phyloP scores from a whole-genome alignment of 2,329 filamentous ascomycete species.

The Colletotrichum sp. region DNA sequence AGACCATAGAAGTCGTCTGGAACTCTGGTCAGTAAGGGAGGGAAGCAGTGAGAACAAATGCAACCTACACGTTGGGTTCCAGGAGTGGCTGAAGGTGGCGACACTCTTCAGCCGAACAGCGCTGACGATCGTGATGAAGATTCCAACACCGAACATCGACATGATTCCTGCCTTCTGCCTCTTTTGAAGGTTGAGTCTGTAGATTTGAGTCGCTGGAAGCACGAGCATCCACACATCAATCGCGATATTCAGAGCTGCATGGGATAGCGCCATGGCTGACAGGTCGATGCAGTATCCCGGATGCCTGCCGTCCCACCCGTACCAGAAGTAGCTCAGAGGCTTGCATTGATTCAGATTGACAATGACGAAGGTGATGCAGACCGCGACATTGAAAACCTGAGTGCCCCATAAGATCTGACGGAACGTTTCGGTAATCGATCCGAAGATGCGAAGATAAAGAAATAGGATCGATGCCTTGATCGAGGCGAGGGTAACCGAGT shows the following conservation, averaged over 20 bases:
- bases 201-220: constrained; percentile 4
- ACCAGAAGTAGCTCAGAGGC: constrained; percentile 14
- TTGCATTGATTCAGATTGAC: constrained; percentile 34
- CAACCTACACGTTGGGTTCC: constrained; percentile 18
- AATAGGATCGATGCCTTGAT: constrained; percentile 40
- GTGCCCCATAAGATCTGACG: constrained; percentile 26
- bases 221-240: constrained; percentile 12
- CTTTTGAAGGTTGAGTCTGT: constrained; percentile 12
- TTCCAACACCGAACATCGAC: constrained; percentile 13
- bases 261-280: constrained; percentile 1
- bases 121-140: constrained; percentile 12
- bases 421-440: constrained; percentile 29
- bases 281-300: constrained; percentile 1
- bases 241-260: constrained; percentile 1
- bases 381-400: neutral
- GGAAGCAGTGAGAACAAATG: constrained; percentile 41
- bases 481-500: constrained; percentile 38
- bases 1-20: constrained; percentile 26
- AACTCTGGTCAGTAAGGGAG: constrained; percentile 40
- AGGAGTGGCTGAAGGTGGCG: neutral
- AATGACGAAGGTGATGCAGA: constrained; percentile 32
- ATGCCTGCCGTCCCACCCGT: constrained; percentile 7
- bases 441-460: constrained; percentile 42
- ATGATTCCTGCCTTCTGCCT: constrained; percentile 12
- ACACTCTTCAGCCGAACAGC: neutral